Conservation (phyloP, 208 protist genomes). For the Trypanosoma lewisi region DNA sequence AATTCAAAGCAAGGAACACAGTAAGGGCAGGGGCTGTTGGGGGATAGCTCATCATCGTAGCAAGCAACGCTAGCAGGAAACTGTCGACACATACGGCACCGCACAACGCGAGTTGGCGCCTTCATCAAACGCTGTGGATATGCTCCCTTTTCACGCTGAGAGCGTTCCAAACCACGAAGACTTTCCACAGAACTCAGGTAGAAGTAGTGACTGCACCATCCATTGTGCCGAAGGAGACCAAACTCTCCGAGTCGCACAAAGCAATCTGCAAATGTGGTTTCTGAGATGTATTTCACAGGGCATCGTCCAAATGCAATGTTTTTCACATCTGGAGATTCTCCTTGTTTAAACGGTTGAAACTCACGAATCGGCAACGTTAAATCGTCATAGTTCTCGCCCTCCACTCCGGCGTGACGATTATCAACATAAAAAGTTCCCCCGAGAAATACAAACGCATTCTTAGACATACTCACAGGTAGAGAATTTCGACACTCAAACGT, state of each 20-base stretch:
- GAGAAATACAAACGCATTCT: constrained; percentile 81
- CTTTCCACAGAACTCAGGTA: constrained; percentile 41
- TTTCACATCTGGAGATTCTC: not conserved
- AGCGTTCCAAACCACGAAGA: constrained; percentile 35
- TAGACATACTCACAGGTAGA: constrained; percentile 26
- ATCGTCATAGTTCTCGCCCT: constrained; percentile 47
- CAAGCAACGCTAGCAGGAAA: constrained; percentile 66
- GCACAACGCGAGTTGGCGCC: constrained; percentile 31
- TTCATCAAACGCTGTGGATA: constrained; percentile 66
- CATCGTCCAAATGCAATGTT: constrained; percentile 57
- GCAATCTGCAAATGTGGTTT: constrained; percentile 71
- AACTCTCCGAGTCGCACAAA: constrained; percentile 61
- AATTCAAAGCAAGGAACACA: constrained; percentile 71
- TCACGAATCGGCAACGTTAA: constrained; percentile 47
- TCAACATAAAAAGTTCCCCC: constrained; percentile 81
- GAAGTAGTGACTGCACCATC: constrained; percentile 80
- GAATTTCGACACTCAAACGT: constrained; percentile 52
- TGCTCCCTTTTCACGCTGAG: constrained; percentile 24
- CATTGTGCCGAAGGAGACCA: constrained; percentile 62
- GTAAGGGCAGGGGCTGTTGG: constrained; percentile 65
- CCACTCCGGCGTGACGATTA: constrained; percentile 51
- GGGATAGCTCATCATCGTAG: constrained; percentile 37
- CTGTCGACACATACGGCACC: constrained; percentile 56
- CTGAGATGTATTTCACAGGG: constrained; percentile 53
- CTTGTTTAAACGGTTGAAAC: constrained; percentile 30